Evolutionary conservation across 2,329 filamentous ascomycete species (phyloP), one percentile per base, ranked within the genome.

Genomic region (Pseudogymnoascus sp.): DNA sequence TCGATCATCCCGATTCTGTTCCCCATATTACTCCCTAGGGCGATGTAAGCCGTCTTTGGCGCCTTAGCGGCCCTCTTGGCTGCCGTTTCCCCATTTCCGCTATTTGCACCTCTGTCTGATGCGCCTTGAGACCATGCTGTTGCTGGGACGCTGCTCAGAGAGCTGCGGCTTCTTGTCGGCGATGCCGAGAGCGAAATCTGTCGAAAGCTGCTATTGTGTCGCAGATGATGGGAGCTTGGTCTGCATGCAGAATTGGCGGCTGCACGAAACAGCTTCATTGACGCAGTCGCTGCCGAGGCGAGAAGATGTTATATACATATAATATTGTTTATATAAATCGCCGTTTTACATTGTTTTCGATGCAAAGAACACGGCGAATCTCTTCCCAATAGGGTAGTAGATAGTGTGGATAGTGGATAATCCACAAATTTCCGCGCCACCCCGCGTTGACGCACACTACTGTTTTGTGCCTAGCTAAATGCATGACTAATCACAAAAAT

Each of bases 1-100:
- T 97, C 92, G 66, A 99, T 95, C 83, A 88, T 89, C 41, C 80
- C 82, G 59, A 96, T 81, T 41, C 92, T 86, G 71, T 97, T 87
- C 4, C 92, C 93, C 59, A 97, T 75, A 73, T 99, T 99, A 76
- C 92, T 96, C 0, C 94, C 94, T 6, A 99, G 78, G 6, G 93
- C 94, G 68, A 99, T 85, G 72, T 90, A 96, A 0, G 89, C 91
- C 47, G 74, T 60, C 11, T 41, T 59, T 30, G 60, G 35, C 30
- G 30, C 12, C 30, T 41, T 57, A 59, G 43, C 36, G 41, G 59
- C n/a, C 25, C 20, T 60, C 28, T 61, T 37, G 41, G 60, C 35
- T 18, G 50, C 9, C 12, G 22, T 16, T 54, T 54, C 36, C 60
- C 33, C 54, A 38, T 36, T 20, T 14, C 16, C 37, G 35, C 37